These are phyloP conservation scores for Pythium monospermum DNA, from an alignment of 352 stramenopile genomes.

Conservation along the genomic window DNA sequence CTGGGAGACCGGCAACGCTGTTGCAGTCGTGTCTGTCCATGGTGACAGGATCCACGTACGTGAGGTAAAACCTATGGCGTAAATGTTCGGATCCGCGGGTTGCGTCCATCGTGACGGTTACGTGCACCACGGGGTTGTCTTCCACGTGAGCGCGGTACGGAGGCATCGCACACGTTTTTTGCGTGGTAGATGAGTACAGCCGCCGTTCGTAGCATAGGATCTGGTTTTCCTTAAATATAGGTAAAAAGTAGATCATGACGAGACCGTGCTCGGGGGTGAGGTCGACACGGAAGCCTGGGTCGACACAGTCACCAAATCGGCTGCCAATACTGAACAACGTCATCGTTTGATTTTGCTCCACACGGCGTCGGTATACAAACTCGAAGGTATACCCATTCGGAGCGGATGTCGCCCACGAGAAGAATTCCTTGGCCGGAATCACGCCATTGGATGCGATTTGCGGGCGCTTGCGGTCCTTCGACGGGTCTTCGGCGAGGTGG, in stretches of 20 bases:
- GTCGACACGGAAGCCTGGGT: constrained; percentile 66
- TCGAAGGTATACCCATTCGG: constrained; percentile 54
- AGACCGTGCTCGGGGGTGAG: constrained; percentile 49
- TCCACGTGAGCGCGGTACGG: constrained; percentile 21
- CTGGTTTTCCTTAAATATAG: constrained; percentile 26
- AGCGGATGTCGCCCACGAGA: constrained; percentile 18
- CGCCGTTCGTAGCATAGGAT: constrained; percentile 51
- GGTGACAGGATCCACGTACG: constrained; percentile 42
- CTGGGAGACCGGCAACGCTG: constrained; percentile 24
- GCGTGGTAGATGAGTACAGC: constrained; percentile 26
- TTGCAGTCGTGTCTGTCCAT: constrained; percentile 39
- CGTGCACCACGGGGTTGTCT: constrained; percentile 47
- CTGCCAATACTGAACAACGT: constrained; percentile 72
- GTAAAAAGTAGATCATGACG: constrained; percentile 60
- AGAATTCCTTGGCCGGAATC: constrained; percentile 48
- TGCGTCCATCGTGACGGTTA: constrained; percentile 50
- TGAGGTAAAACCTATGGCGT: constrained; percentile 48
- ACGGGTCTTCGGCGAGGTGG: constrained; percentile 27
- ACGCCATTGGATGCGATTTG: constrained; percentile 53
- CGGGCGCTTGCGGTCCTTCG: constrained; percentile 26
- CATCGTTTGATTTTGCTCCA: constrained; percentile 39
- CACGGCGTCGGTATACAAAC: constrained; percentile 43
- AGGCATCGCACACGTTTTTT: constrained; percentile 34
- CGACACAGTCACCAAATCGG: constrained; percentile 49
- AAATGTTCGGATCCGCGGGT: constrained; percentile 21